Percentiles rank a stretch among this genome's conserved stretches.
These are phyloP conservation scores for Naganishia albida DNA, from an alignment of 1,284 basidiomycete species.

Conservation along the genomic window DNA sequence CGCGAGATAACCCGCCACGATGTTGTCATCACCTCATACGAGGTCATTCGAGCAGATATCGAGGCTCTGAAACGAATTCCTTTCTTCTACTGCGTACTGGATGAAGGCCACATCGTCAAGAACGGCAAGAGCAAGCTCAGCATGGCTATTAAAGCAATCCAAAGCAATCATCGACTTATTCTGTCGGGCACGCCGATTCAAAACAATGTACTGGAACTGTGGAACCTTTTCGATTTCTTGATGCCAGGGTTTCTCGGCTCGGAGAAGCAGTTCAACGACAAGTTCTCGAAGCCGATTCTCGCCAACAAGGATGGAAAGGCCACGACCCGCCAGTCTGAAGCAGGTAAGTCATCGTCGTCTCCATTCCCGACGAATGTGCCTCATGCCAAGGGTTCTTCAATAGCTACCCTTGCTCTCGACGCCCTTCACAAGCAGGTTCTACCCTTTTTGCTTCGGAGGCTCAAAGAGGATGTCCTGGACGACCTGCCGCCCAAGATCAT, in stretches of 20 bases:
- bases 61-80: constrained; percentile 69
- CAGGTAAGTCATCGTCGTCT: constrained; percentile 61
- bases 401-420: constrained; percentile 88
- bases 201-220: constrained; percentile 97
- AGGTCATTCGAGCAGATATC: constrained; percentile 95
- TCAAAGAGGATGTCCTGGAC: constrained; percentile 96
- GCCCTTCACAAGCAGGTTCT: constrained; percentile 97
- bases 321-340: constrained; percentile 84
- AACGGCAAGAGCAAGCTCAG: constrained; percentile 97
- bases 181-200: constrained; percentile 98
- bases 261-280: constrained; percentile 91
- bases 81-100: constrained; percentile 96
- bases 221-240: constrained; percentile 98
- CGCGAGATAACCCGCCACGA: constrained; percentile 70
- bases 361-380: constrained; percentile 4
- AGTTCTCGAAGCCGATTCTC: constrained; percentile 93
- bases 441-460: constrained; percentile 92
- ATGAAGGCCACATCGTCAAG: constrained; percentile 99
- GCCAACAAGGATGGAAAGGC: constrained; percentile 92
- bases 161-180: constrained; percentile 88
- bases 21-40: constrained; percentile 94
- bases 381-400: background rate
- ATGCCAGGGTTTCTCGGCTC: constrained; percentile 99
- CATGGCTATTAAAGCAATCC: constrained; percentile 89
- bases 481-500: constrained; percentile 99